A percentile compares a stretch with the other conserved stretches of the same genome.
phyloP scores from a whole-genome alignment of 306 rosid species.

The Boehmeria nivea region DNA sequence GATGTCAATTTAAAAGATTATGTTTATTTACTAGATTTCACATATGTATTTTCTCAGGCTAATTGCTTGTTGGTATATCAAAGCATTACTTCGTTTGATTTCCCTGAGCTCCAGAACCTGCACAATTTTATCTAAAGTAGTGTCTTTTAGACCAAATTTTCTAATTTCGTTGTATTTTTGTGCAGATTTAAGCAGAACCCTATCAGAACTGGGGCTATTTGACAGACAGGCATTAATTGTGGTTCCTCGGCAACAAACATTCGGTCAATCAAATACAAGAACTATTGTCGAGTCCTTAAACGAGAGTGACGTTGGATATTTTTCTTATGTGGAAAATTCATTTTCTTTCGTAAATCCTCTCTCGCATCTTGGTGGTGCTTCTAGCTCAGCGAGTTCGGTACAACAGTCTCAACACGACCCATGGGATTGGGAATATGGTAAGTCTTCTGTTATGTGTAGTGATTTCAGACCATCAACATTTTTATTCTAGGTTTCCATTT shows the following conservation, averaged over 20 bases:
- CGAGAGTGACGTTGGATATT: conserved; percentile 37
- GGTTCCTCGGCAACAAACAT: conserved; percentile 34
- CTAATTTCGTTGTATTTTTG: background rate
- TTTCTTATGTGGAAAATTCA: conserved; percentile 27
- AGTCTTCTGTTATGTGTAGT: conserved; percentile 25
- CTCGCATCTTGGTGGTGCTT: conserved; percentile 44
- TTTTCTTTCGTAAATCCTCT: conserved; percentile 50
- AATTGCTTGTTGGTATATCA: too few species aligned
- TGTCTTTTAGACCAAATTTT: too few species aligned
- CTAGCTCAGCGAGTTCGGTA: conserved; percentile 29
- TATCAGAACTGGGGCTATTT: conserved; percentile 44
- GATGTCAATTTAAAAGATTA: too few species aligned
- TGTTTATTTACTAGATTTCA: too few species aligned
- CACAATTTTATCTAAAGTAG: too few species aligned
- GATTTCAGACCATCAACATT: too few species aligned
- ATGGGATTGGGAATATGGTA: conserved; percentile 34
- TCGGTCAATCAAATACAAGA: conserved; percentile 14
- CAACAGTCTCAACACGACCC: conserved; percentile 28
- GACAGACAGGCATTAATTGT: conserved; percentile 50
- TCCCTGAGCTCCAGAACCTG: too few species aligned
- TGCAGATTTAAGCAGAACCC: conserved; percentile 40
- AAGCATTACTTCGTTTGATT: too few species aligned
- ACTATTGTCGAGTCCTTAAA: conserved; percentile 21
- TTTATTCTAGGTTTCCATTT: too few species aligned
- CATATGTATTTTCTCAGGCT: too few species aligned